Base-by-base conservation (phyloP, 1,284 basidiomycete species). In the Ustilago tritici region DNA sequence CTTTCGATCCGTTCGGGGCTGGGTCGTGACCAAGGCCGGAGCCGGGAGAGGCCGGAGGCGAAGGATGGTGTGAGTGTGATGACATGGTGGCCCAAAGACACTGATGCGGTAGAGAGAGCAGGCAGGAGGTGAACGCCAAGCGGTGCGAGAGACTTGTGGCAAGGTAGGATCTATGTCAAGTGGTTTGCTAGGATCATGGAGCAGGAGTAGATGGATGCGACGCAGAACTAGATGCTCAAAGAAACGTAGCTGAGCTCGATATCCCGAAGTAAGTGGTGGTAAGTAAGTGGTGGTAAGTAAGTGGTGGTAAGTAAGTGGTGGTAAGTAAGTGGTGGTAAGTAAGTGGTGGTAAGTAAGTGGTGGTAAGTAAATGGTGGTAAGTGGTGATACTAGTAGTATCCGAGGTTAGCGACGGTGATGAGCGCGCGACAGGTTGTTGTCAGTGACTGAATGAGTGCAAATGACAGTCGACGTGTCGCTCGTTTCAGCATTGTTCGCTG, bases 11-110 rank as follows among this genome's bases (percentile, higher is more conserved):
- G 36, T 52, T 36, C 10, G 67, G 12, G 8, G 63, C n/a, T 32
- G 56, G 59, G n/a, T 63, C 53, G 28, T 64, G 65, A 34, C 32
- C 55, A 46, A 61, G 36, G 52, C 56, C 72, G 9, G 72, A 69
- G 53, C 56, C 67, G 11, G 72, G 72, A 10, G 72, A 75, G 49
- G 72, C 72, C 0, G 72, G 72, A 4, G 72, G 72, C n/a, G 72
- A 75, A 17, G 67, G 72, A 19, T 75, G 70, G 28, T 65, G 65
- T 17, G 64, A 60, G 23, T 68, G 65, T 14, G 65, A 31, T 41
- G 70, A 65, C 65, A 73, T 73, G 55, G 6, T 61, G 43, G 6
- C 7, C n/a, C 23, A 28, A 28, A 28, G 2, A 28, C 23, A 28
- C 23, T 28, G 3, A 28, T 3, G 23, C 23, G 23, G 23, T 28